phyloP scores from a whole-genome alignment of 2,329 filamentous ascomycete genomes.

The Epichloe typhina region DNA sequence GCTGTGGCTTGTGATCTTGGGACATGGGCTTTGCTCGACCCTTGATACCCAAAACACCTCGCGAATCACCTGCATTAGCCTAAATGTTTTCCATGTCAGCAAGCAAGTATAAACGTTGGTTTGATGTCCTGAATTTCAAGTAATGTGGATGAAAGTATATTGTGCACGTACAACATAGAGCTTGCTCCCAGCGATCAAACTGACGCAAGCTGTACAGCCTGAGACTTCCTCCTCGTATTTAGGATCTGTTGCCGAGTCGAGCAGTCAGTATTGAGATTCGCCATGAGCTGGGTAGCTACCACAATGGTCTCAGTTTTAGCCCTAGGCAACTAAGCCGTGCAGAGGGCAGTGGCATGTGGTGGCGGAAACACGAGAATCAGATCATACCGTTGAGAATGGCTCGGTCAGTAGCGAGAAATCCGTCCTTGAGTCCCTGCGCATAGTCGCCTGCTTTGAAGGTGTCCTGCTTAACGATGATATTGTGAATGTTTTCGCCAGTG shows the following conservation, averaged over 20 bases:
- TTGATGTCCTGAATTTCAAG: not conserved
- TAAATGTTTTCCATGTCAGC: conserved; percentile 24
- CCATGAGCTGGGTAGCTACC: not conserved
- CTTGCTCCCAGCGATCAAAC: conserved; percentile 77
- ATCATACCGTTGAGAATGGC: conserved; percentile 82
- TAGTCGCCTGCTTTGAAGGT: conserved; percentile 84
- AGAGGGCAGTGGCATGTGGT: not conserved
- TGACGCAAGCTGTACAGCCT: conserved; percentile 89
- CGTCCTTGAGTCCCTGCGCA: conserved; percentile 92
- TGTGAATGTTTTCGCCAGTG: conserved; percentile 81
- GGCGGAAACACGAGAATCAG: not conserved
- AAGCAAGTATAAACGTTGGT: not conserved
- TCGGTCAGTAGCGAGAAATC: conserved; percentile 88
- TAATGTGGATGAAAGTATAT: not conserved
- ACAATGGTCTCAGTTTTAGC: not conserved
- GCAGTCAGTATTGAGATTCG: conserved; percentile 1
- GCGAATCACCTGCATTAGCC: conserved; percentile 95
- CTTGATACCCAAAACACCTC: conserved; percentile 90
- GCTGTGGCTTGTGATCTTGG: conserved; percentile 98
- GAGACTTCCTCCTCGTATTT: conserved; percentile 97
- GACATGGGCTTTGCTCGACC: conserved; percentile 93
- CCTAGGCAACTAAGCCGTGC: not conserved
- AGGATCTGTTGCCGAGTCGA: conserved; percentile 50
- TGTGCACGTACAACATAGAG: conserved; percentile 74
- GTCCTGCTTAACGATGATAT: conserved; percentile 90